Base-by-base conservation (phyloP, 2,329 filamentous ascomycete genomes). In the Cladosporium sp. region DNA sequence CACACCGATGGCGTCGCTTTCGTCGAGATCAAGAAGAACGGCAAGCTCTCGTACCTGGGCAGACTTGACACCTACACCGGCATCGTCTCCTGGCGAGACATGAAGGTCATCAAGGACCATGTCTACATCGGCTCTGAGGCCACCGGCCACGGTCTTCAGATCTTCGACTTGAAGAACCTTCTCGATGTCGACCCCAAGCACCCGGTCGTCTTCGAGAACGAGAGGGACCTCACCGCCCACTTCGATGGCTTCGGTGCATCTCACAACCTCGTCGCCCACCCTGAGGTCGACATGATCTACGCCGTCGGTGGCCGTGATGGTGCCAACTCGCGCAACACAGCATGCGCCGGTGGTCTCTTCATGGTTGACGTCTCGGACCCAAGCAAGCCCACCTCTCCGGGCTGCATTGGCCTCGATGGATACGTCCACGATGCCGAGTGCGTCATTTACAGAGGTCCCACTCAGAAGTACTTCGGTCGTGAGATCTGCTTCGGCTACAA, bases 341-440 rank as follows among this genome's bases (percentile, higher is more conserved):
- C 65, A 14, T 82, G 80, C 71, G 69, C 67, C 22, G 74, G 75
- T 9, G 80, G 80, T 9, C 70, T 83, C 45, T 80, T 81, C 67
- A 80, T 82, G 70, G 77, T 83, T 58, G 77, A 83, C 62, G 70
- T 83, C 31, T 72, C 71, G 4, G 74, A 82, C 58, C 72, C 78
- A 10, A 66, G 73, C 10, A 81, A 79, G 54, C 77, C 79, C 6
- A 75, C 69, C 10, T 74, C 70, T 10, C 75, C 77, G 5, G 80
- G 80, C 44, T 83, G 79, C 60, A 75, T 76, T 9, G 70, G 73
- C 18, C 62, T 72, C 14, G 80, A 82, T 61, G 79, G 79, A 37
- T 83, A 83, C 61, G 79, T 82, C 13, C 80, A 83, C 64, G 80
- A 83, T 58, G 80, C 80, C 2, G 79, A 83, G 66, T 83, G 80